Evolutionary conservation across 306 rosid genomes (phyloP).

Genomic region (Cicer cuneatum): DNA sequence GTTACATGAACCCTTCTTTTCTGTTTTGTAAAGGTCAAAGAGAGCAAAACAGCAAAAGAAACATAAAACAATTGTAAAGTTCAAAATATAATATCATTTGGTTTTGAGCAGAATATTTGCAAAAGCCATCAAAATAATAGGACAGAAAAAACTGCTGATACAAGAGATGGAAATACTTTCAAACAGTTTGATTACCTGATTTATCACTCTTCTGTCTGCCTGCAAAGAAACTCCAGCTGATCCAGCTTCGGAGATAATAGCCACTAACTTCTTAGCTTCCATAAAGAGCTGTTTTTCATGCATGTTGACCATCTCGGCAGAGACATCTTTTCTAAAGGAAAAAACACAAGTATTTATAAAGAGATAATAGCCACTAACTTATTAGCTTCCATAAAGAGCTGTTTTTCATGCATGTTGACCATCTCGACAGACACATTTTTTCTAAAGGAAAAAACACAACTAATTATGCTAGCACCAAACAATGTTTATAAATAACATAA

Average conservation of each 20-base stretch:
- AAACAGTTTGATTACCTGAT: slow-evolving; percentile 63
- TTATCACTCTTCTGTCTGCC: slow-evolving; percentile 84
- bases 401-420: slow-evolving; percentile 95
- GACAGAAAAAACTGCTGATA: slow-evolving; percentile 4
- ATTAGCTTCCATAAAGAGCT: slow-evolving; percentile 87
- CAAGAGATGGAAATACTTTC: slow-evolving; percentile 6
- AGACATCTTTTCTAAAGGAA: slow-evolving; percentile 68
- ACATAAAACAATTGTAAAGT: slow-evolving; percentile 14
- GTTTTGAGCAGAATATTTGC: slow-evolving; percentile 12
- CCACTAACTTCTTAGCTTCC: slow-evolving; percentile 85
- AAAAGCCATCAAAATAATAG: slow-evolving; percentile 21
- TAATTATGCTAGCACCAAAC: slow-evolving; percentile 27
- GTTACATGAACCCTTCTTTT: slow-evolving; percentile 91
- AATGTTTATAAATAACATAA: slow-evolving; percentile 3
- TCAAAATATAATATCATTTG: slow-evolving; percentile 10
- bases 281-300: slow-evolving; percentile 89
- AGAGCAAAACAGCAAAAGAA: slow-evolving; percentile 30
- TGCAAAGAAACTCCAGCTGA: slow-evolving; percentile 95
- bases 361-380: slow-evolving; percentile 85
- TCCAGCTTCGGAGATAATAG: slow-evolving; percentile 93
- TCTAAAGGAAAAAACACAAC: slow-evolving; percentile 45
- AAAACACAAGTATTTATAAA: no score
- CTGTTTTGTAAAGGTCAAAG: slow-evolving; percentile 50
- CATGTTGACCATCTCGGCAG: slow-evolving; percentile 96
- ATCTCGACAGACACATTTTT: slow-evolving; percentile 85